Conservation (phyloP, 23 red algal genomes). For the Gracilaria domingensis region DNA sequence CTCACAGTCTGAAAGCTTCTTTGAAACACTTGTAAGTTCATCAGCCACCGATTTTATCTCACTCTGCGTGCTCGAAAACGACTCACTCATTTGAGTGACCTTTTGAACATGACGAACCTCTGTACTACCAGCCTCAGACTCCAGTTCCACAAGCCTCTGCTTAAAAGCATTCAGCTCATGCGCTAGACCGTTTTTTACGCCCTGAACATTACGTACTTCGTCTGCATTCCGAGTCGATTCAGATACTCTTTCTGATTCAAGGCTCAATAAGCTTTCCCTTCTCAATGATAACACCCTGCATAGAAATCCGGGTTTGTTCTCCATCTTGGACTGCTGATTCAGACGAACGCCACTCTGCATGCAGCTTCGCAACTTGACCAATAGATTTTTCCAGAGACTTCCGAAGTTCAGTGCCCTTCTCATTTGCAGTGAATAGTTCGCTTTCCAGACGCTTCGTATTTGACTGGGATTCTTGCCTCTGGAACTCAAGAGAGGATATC, state of each 20-base stretch:
- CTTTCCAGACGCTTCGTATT: slow-evolving; percentile 1
- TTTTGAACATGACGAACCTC: background rate
- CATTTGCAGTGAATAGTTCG: slow-evolving; percentile 4
- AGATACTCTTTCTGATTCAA: background rate
- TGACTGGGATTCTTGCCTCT: background rate
- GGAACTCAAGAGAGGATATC: slow-evolving; percentile 17
- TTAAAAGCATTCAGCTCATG: background rate
- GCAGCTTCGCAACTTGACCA: slow-evolving; percentile 14
- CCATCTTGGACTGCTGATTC: slow-evolving; percentile 4
- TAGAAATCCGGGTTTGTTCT: background rate
- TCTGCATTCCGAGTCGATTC: background rate
- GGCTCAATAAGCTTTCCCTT: slow-evolving; percentile 9
- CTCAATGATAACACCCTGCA: slow-evolving; percentile 20
- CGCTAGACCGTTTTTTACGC: background rate
- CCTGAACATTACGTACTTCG: background rate
- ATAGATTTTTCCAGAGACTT: slow-evolving; percentile 5
- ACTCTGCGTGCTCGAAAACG: background rate
- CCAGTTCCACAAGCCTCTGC: background rate
- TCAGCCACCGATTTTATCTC: background rate
- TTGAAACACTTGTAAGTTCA: background rate
- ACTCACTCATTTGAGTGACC: background rate
- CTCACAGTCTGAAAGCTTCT: background rate
- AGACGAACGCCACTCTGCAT: background rate
- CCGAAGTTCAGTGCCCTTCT: slow-evolving; percentile 14
- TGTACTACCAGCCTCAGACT: background rate